These are phyloP conservation scores for Neurospora intermedia DNA, from an alignment of 495 filamentous ascomycete genomes.

Conservation along the genomic window DNA sequence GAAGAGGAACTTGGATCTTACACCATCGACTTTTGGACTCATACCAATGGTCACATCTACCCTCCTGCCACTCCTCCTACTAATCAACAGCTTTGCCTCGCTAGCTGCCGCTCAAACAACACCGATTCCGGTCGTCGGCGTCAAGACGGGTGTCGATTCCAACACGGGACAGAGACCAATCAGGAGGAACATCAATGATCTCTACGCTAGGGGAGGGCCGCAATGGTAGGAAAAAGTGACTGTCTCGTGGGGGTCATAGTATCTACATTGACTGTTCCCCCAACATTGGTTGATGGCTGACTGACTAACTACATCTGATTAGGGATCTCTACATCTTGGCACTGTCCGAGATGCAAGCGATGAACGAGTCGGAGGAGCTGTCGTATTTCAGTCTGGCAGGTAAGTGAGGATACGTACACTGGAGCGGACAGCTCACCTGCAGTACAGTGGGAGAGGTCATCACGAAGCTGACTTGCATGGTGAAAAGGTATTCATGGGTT, in stretches of 20 bases:
- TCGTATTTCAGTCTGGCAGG: slow-evolving; percentile 41
- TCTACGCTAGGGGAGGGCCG: slow-evolving; percentile 26
- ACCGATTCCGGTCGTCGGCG: slow-evolving; percentile 24
- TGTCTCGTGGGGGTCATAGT: background rate
- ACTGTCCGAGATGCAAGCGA: slow-evolving; percentile 28
- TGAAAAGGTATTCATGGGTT: slow-evolving; percentile 42
- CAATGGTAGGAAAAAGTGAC: slow-evolving; percentile 21
- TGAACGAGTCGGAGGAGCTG: slow-evolving; percentile 27
- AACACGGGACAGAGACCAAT: slow-evolving; percentile 23
- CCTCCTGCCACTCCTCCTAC: background rate
- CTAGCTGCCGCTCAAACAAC: background rate
- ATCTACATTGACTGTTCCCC: background rate
- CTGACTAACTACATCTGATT: background rate
- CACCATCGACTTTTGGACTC: background rate
- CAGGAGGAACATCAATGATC: slow-evolving; percentile 28
- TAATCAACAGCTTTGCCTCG: background rate
- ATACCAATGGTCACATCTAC: background rate
- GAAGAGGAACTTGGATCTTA: background rate
- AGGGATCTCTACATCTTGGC: slow-evolving; percentile 39
- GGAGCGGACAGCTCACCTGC: background rate
- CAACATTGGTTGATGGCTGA: background rate
- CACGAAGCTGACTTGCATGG: background rate
- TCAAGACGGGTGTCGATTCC: slow-evolving; percentile 25
- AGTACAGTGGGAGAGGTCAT: background rate
- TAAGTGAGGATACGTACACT: slow-evolving; percentile 12